These are phyloP conservation scores for Chionographis japonica DNA, from an alignment of 106 monocot species.

Conservation along the genomic window DNA sequence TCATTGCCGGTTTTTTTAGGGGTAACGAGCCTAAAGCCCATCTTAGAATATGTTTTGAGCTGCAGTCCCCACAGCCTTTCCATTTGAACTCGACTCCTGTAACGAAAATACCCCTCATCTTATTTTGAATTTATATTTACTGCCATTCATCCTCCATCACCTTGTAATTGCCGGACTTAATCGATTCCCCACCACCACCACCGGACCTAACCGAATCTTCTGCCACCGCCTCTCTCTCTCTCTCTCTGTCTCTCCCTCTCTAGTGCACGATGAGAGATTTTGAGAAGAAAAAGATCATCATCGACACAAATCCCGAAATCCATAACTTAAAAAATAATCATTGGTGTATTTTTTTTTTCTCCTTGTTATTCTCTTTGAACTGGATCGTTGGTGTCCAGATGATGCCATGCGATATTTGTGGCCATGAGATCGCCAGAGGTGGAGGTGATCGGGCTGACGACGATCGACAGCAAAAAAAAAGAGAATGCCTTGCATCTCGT, in stretches of 20 bases:
- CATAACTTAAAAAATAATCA: slow-evolving; percentile 23
- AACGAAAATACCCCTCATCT: too few relatives aligned
- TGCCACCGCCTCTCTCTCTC: neutral
- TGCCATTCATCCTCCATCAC: too few relatives aligned
- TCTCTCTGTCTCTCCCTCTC: neutral
- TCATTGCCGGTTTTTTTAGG: too few relatives aligned
- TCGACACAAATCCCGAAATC: slow-evolving; percentile 94
- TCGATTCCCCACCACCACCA: too few relatives aligned
- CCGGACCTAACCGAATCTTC: too few relatives aligned
- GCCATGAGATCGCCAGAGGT: slow-evolving; percentile 81
- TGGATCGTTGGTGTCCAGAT: slow-evolving; percentile 28
- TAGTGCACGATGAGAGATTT: slow-evolving; percentile 39
- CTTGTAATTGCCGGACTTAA: too few relatives aligned
- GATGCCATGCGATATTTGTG: slow-evolving; percentile 93
- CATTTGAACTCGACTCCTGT: too few relatives aligned
- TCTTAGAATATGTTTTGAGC: too few relatives aligned
- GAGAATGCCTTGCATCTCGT: slow-evolving; percentile 92
- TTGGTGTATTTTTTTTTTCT: neutral
- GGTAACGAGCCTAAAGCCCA: too few relatives aligned
- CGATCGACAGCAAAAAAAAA: slow-evolving; percentile 86
- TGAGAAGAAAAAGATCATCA: slow-evolving; percentile 85
- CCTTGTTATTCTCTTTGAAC: neutral
- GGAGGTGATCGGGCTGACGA: slow-evolving; percentile 90
- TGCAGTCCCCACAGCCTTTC: too few relatives aligned
- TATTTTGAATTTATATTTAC: too few relatives aligned